Evolutionary conservation across 2,329 filamentous ascomycete genomes (phyloP).

Genomic region (Neocatenulostroma microsporum): DNA sequence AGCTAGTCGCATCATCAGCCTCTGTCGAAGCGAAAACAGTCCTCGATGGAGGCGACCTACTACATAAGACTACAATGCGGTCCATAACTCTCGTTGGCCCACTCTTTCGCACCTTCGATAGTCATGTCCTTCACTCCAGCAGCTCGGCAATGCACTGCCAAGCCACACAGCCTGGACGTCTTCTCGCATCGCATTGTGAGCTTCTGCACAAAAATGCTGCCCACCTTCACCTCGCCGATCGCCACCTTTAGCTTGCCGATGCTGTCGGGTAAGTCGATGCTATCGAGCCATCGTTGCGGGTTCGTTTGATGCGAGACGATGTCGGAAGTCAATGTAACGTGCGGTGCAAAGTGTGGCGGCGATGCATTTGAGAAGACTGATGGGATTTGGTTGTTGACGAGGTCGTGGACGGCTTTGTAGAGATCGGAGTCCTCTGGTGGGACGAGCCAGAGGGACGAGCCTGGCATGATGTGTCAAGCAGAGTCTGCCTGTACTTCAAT

Average conservation of each 20-base stretch:
- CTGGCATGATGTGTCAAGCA: conserved; percentile 30
- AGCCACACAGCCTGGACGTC: conserved; percentile 14
- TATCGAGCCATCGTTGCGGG: conserved; percentile 31
- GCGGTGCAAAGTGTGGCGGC: conserved; percentile 31
- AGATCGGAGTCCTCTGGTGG: conserved; percentile 31
- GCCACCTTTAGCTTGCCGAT: conserved; percentile 22
- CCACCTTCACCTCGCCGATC: conserved; percentile 28
- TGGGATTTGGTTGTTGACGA: conserved; percentile 29
- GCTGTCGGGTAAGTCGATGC: background rate
- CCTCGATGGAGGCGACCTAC: conserved; percentile 3
- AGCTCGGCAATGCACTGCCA: conserved; percentile 26
- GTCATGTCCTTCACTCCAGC: conserved; percentile 28
- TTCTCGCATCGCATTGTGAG: conserved; percentile 32
- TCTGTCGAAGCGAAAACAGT: background rate
- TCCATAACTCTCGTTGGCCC: conserved; percentile 29
- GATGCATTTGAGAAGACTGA: conserved; percentile 26
- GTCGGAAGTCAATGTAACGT: conserved; percentile 36
- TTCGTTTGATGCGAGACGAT: conserved; percentile 19
- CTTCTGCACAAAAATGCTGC: conserved; percentile 34
- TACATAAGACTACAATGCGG: conserved; percentile 35
- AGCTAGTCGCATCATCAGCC: conserved; percentile 10
- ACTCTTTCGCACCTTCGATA: conserved; percentile 20
- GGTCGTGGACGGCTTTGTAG: conserved; percentile 22
- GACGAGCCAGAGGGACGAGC: conserved; percentile 38
- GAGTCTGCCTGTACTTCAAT: too few relatives aligned